Base-by-base conservation (phyloP, 1,284 basidiomycete genomes). In the Rhodotorula sp. region DNA sequence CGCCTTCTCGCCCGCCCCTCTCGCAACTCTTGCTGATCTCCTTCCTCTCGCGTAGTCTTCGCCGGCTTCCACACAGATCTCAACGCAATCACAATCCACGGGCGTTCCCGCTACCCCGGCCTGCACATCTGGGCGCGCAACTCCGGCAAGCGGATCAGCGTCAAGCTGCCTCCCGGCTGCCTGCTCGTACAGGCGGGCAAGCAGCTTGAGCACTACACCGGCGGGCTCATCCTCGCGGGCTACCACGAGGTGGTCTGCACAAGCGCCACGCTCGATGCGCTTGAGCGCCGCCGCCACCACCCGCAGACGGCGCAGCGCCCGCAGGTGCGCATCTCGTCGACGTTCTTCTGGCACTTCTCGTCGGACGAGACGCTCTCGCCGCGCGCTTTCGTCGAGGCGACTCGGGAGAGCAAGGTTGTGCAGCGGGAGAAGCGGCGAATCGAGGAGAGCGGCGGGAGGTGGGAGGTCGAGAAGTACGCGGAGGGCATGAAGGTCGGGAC, bases 231-330 rank as follows among this genome's bases (percentile, higher is more conserved):
- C 80, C 91, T 91, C 78, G 93, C 80, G 46, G 72, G 93, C 6
- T 94, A 87, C 81, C 93, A 96, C 77, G 92, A 95, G 79, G 94
- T 97, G 3, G 90, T 92, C 0, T 92, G 94, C 57, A 95, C 91
- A 67, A 86, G 89, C 37, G 86, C 85, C 19, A 95, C 93, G 0
- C 65, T 94, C 27, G 83, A 86, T 74, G 86, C 87, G 2, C 88
- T 94, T 61, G 85, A 88, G 70, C 85, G 89, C 54, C 88, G 86
- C 77, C 72, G 78, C 7, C 82, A 85, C 65, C 83, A 85, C 75
- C 88, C 91, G 0, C 2, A 53, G 13, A 73, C 69, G 25, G n/a
- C 51, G n/a, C 85, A 87, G 64, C 87, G 93, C n/a, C 93, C 93
- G 22, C 84, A 90, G 51, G 92, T 94, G 76, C 88, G 94, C 32